Percentiles rank a stretch among this genome's conserved stretches.
These are phyloP conservation scores for Thermothielavioides terrestris DNA, from an alignment of 495 filamentous ascomycete species.

Conservation along the genomic window DNA sequence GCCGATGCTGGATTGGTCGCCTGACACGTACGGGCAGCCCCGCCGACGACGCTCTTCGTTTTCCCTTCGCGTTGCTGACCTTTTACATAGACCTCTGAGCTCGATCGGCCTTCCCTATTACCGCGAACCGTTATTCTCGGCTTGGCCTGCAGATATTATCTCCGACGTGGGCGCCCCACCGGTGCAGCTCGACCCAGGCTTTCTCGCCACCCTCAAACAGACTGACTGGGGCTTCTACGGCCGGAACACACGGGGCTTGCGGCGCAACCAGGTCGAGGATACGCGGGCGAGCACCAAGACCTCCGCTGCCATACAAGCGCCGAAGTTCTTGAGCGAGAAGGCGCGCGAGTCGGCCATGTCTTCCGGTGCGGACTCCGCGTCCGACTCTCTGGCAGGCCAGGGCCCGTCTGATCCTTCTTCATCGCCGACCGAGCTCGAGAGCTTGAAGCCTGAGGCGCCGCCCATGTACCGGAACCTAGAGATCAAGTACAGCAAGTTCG, in stretches of 20 bases:
- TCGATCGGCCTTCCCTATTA: slow-evolving; percentile 90
- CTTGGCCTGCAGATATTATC: slow-evolving; percentile 74
- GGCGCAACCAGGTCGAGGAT: slow-evolving; percentile 76
- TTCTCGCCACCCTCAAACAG: slow-evolving; percentile 57
- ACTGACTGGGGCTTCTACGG: slow-evolving; percentile 67
- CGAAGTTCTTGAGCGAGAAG: slow-evolving; percentile 91
- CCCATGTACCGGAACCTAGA: slow-evolving; percentile 82
- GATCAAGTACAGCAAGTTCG: slow-evolving; percentile 96
- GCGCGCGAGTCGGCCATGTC: slow-evolving; percentile 56
- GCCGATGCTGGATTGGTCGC: slow-evolving; percentile 51
- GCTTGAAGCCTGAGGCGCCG: slow-evolving; percentile 63
- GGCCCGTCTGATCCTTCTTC: slow-evolving; percentile 54
- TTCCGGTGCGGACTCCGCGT: slow-evolving; percentile 37
- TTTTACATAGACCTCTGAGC: slow-evolving; percentile 57
- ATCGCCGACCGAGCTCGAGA: slow-evolving; percentile 50
- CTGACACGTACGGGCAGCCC: slow-evolving; percentile 52
- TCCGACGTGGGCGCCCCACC: slow-evolving; percentile 81
- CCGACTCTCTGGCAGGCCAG: slow-evolving; percentile 23
- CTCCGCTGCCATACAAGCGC: slow-evolving; percentile 48
- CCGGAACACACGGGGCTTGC: slow-evolving; percentile 61
- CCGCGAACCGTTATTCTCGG: slow-evolving; percentile 74
- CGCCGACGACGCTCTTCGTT: not conserved
- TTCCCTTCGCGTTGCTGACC: slow-evolving; percentile 9
- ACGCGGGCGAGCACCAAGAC: slow-evolving; percentile 53
- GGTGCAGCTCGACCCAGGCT: slow-evolving; percentile 60